Evolutionary conservation across 352 stramenopile species (phyloP), one percentile per base, ranked within the genome.

Genomic region (Globisporangium mamillatum): DNA sequence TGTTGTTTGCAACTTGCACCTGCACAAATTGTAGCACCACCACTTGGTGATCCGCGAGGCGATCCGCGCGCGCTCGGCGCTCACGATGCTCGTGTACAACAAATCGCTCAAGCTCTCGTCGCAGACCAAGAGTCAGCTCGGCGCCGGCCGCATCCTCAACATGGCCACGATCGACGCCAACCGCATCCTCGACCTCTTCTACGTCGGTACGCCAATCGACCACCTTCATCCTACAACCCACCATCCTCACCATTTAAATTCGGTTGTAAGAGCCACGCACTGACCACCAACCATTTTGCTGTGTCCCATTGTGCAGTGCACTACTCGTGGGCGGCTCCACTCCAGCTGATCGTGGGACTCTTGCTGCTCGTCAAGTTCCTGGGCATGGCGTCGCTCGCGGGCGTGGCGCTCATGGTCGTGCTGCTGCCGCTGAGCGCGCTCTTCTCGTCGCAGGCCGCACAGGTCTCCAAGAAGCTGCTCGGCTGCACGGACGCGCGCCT

Each of bases 141-240:
- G 80, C 25, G 80, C 88, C 0, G 92, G 93, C 6, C 80, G 94
- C 66, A 98, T 99, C 59, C 80, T 96, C 1, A 98, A 98, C 67
- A 80, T 99, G n/a, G 95, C 98, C 68, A 97, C 90, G 24, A 94
- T 97, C 67, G 97, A 99, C 74, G 79, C 91, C 0, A 89, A 97
- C 66, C 82, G 89, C 14, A 79, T 99, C 50, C 91, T 98, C 54
- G 89, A 98, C 63, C 67, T 91, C 5, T 84, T 89, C 53, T 87
- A 87, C 73, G 62, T 64, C 32, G 61, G 70, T 78, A 20, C 58
- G 74, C 72, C 50, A 22, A 48, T 16, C 14, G 18, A 18, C 38
- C 38, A 48, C 12, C 14, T 16, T 48, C 14, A 48, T 48, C 38
- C 4, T 48, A 50, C 41, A 50, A 10, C 41, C 41, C n/a, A 12